Evolutionary conservation across 2,329 filamentous ascomycete genomes (phyloP).

Genomic region (Arthroderma sp.): DNA sequence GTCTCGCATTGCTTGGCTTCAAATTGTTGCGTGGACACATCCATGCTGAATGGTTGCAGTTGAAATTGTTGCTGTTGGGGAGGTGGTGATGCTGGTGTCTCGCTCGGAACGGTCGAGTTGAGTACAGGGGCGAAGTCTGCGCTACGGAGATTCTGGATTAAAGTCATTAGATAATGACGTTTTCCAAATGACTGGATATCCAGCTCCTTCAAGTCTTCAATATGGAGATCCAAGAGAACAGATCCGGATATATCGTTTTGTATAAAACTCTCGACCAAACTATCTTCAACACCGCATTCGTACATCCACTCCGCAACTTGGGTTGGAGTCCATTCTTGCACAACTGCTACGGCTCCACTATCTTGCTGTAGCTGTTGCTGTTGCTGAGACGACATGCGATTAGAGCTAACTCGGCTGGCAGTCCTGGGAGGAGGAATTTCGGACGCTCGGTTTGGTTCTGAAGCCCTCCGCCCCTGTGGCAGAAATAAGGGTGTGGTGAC

Average conservation of each 20-base stretch:
- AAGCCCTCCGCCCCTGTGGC: slow-evolving; percentile 34
- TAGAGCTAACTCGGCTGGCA: slow-evolving; percentile 10
- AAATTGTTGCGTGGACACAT: not conserved
- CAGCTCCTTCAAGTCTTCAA: slow-evolving; percentile 59
- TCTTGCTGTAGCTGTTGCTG: too few relatives aligned
- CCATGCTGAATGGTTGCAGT: too few relatives aligned
- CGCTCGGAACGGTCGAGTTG: slow-evolving; percentile 7
- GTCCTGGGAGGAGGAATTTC: slow-evolving; percentile 2
- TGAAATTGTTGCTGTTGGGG: too few relatives aligned
- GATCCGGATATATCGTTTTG: slow-evolving; percentile 84
- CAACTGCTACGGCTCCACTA: slow-evolving; percentile 15
- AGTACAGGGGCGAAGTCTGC: slow-evolving; percentile 3
- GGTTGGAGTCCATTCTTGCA: slow-evolving; percentile 20
- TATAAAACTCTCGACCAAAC: slow-evolving; percentile 70
- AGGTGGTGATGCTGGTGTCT: not conserved
- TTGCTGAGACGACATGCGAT: slow-evolving; percentile 17
- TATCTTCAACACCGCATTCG: slow-evolving; percentile 63
- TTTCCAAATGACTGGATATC: slow-evolving; percentile 52
- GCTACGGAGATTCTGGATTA: slow-evolving; percentile 37
- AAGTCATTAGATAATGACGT: slow-evolving; percentile 46
- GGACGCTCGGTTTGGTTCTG: slow-evolving; percentile 34
- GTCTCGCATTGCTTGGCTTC: slow-evolving; percentile 1
- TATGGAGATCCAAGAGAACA: slow-evolving; percentile 80
- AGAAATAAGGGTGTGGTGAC: slow-evolving; percentile 3
- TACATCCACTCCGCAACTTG: slow-evolving; percentile 59